phyloP scores from a whole-genome alignment of 2,329 filamentous ascomycete genomes.

The Beauveria sp. region DNA sequence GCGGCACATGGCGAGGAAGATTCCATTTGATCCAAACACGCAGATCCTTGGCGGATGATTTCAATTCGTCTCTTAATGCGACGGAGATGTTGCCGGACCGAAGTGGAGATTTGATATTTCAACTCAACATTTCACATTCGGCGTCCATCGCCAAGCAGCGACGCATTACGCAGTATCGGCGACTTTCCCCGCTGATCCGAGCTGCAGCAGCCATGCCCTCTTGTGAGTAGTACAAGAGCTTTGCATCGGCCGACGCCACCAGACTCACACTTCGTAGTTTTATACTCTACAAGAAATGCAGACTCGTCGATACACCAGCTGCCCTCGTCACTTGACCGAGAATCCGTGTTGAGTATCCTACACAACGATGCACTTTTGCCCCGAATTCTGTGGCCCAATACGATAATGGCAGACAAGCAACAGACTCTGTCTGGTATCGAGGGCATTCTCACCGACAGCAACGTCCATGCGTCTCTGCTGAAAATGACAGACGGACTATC shows the following conservation, averaged over 20 bases:
- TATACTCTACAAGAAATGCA: neutral
- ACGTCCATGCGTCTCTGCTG: neutral
- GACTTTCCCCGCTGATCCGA: too few relatives aligned
- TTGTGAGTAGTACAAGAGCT: neutral
- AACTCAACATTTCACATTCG: neutral
- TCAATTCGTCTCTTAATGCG: neutral
- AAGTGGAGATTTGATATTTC: neutral
- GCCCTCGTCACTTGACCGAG: neutral
- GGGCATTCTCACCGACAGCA: neutral
- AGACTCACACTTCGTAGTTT: neutral
- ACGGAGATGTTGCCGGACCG: neutral
- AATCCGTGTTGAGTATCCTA: neutral
- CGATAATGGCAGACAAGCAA: neutral
- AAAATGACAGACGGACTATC: neutral
- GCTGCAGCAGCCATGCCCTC: neutral
- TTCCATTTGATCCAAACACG: neutral
- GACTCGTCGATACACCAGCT: neutral
- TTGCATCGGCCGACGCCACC: neutral
- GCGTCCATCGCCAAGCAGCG: neutral
- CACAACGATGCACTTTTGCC: neutral
- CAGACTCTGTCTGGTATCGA: neutral
- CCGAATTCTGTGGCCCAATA: neutral
- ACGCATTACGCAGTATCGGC: neutral
- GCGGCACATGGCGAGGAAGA: neutral
- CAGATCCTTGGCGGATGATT: neutral